A percentile compares a stretch with the other conserved stretches of the same genome.
phyloP scores from a whole-genome alignment of 2,329 filamentous ascomycete species.

The Cercospora citrullina region DNA sequence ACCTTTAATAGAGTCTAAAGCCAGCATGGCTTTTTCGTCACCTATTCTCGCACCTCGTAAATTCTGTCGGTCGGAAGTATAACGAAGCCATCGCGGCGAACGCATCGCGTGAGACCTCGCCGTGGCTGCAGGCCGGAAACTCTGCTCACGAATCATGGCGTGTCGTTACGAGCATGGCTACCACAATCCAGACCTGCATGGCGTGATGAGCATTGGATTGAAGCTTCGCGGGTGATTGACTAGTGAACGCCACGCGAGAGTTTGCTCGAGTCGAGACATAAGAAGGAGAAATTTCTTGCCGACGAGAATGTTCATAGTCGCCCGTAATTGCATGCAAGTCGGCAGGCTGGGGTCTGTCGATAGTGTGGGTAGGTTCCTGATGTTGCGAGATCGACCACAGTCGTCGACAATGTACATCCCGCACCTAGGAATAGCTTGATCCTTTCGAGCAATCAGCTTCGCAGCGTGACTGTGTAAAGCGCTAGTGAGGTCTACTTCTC shows the following conservation, averaged over 20 bases:
- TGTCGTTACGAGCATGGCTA: neutral
- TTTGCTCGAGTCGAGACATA: neutral
- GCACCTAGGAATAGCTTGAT: neutral
- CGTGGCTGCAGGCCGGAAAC: conserved; percentile 5
- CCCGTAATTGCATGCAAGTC: neutral
- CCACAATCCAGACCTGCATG: neutral
- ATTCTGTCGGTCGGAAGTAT: conserved; percentile 2
- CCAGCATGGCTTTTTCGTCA: neutral
- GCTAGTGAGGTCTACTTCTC: neutral
- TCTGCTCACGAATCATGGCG: neutral
- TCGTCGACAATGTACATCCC: neutral
- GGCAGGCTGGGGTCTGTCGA: neutral
- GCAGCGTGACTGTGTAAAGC: neutral
- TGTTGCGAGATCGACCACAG: neutral
- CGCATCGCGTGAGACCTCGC: neutral
- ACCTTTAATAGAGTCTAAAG: neutral
- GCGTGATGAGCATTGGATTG: conserved; percentile 1
- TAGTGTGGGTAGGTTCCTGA: neutral
- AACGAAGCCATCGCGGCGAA: conserved; percentile 2
- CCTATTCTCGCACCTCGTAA: neutral
- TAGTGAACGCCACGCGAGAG: conserved; percentile 2
- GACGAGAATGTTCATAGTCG: neutral
- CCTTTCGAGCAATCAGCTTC: neutral
- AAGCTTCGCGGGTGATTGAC: neutral
- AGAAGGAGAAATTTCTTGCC: neutral